Evolutionary conservation across 306 rosid species (phyloP).

Genomic region (Acacia crassicarpa): DNA sequence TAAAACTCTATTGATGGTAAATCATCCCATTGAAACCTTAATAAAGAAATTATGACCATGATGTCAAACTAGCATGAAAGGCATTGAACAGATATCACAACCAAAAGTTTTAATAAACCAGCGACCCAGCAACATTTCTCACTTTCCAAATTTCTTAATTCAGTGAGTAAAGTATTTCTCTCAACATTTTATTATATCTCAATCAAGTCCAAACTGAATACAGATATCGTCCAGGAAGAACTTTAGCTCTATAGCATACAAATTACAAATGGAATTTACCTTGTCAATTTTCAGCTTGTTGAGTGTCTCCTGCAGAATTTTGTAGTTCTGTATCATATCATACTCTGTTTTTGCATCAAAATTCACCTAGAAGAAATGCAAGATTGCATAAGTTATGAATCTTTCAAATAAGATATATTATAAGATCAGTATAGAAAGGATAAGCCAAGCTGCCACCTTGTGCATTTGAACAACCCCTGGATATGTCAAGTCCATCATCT

Average conservation of each 20-base stretch:
- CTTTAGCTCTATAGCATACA: neutral
- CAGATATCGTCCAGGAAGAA: neutral
- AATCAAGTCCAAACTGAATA: neutral
- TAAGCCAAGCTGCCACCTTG: conserved; percentile 56
- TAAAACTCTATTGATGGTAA: neutral
- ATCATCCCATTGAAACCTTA: neutral
- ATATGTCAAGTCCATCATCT: conserved; percentile 91
- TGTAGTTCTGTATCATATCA: conserved; percentile 95
- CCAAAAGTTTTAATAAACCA: neutral
- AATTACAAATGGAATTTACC: conserved; percentile 42
- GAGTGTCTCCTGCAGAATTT: conserved; percentile 88
- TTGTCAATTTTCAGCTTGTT: conserved; percentile 87
- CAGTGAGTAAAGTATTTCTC: neutral
- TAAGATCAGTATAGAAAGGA: conserved; percentile 8
- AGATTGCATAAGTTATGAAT: neutral
- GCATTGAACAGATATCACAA: neutral
- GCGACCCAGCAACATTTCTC: neutral
- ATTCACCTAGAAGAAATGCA: conserved; percentile 61
- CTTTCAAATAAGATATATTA: conserved; percentile 8
- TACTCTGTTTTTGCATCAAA: conserved; percentile 93
- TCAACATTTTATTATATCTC: neutral
- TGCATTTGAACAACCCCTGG: conserved; percentile 97
- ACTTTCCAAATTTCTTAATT: conserved; percentile 3
- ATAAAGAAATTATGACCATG: neutral
- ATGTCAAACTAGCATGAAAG: neutral